Conservation (phyloP, 164 flowering plant genomes). For the Malania oleifera region DNA sequence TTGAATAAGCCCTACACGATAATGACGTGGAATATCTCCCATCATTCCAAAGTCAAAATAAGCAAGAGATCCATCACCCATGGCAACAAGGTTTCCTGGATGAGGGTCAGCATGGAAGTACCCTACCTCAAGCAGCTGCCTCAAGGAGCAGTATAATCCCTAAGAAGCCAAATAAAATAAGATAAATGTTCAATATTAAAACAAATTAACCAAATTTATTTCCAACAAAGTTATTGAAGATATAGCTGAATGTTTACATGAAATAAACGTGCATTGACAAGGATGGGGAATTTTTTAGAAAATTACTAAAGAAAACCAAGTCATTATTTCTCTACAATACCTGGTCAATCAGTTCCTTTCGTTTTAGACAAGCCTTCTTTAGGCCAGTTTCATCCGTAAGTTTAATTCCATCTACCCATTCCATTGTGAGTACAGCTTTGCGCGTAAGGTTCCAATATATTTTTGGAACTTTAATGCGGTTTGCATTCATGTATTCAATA, state of each 20-base stretch:
- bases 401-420: conserved; percentile 96
- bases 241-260: background rate
- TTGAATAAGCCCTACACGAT: conserved; percentile 89
- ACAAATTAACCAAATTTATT: background rate
- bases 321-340: conserved; percentile 27
- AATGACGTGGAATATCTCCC: conserved; percentile 97
- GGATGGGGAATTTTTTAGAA: background rate
- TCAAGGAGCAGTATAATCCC: conserved; percentile 90
- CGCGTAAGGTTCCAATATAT: conserved; percentile 88
- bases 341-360: conserved; percentile 75
- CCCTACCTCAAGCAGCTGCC: conserved; percentile 95
- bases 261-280: background rate
- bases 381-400: conserved; percentile 73
- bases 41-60: conserved; percentile 99
- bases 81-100: conserved; percentile 94
- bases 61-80: conserved; percentile 68
- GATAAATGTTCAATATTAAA: background rate
- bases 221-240: background rate
- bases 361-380: conserved; percentile 48
- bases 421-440: conserved; percentile 90
- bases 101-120: conserved; percentile 99
- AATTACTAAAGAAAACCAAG: too few relatives aligned
- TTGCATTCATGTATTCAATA: conserved; percentile 20
- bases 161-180: conserved; percentile 20
- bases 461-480: conserved; percentile 67